These are phyloP conservation scores for Mortierella sp. DNA, from an alignment of 371 early-diverging fungal genomes.

Conservation along the genomic window DNA sequence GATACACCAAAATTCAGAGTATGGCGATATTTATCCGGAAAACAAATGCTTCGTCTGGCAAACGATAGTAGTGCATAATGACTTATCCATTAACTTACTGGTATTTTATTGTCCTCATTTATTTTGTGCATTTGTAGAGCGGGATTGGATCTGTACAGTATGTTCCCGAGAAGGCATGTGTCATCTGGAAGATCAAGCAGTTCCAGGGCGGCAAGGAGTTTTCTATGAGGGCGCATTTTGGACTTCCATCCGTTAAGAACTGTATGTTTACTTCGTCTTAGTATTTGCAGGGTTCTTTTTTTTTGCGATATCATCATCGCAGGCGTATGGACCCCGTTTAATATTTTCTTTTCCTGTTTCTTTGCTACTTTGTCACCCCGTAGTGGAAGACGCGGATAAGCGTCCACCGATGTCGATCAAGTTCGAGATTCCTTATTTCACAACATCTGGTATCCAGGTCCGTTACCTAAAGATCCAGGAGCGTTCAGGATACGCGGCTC, in stretches of 20 bases:
- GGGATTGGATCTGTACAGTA: conserved; percentile 93
- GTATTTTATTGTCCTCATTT: not conserved
- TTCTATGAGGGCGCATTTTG: conserved; percentile 95
- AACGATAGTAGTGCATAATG: no score
- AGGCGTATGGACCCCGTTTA: not conserved
- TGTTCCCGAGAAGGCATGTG: conserved; percentile 92
- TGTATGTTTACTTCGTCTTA: conserved; percentile 60
- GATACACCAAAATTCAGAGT: conserved; percentile 97
- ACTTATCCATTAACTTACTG: no score
- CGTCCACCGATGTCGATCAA: conserved; percentile 96
- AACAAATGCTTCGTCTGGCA: no score
- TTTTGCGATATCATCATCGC: no score
- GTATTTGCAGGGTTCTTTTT: not conserved
- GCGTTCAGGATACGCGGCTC: conserved; percentile 97
- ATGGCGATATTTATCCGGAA: no score
- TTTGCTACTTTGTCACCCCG: no score
- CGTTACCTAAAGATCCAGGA: conserved; percentile 99
- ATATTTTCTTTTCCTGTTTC: not conserved
- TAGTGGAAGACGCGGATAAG: conserved; percentile 93
- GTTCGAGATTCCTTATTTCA: conserved; percentile 99
- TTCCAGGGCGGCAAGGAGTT: conserved; percentile 98
- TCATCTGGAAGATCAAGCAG: conserved; percentile 98
- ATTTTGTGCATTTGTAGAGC: conserved; percentile 56
- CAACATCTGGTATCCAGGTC: conserved; percentile 97
- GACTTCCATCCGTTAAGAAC: conserved; percentile 93